These are phyloP conservation scores for Letharia columbiana DNA, from an alignment of 495 filamentous ascomycete species.

Conservation along the genomic window DNA sequence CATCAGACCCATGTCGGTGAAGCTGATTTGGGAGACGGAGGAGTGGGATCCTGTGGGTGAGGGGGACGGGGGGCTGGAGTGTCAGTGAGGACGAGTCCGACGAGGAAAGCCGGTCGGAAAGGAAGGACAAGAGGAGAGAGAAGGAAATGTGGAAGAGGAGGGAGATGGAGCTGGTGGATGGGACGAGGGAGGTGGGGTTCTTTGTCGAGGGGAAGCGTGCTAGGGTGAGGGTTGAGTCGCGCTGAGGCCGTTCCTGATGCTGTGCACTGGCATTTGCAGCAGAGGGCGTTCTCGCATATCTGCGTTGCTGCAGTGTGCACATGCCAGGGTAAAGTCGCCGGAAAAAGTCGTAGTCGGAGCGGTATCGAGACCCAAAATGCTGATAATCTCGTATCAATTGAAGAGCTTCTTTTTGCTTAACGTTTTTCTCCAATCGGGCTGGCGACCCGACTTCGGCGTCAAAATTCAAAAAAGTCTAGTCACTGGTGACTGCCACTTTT, in stretches of 20 bases:
- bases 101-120: slow-evolving; percentile 22
- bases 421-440: too few species aligned
- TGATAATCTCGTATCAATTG: too few species aligned
- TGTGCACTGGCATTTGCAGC: too few species aligned
- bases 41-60: slow-evolving; percentile 68
- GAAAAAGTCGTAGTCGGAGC: too few species aligned
- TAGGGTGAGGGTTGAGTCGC: slow-evolving; percentile 57
- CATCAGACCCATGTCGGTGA: slow-evolving; percentile 51
- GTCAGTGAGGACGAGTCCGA: slow-evolving; percentile 47
- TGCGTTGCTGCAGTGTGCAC: too few species aligned
- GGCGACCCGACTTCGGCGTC: too few species aligned
- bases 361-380: too few species aligned
- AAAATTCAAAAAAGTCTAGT: too few species aligned
- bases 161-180: slow-evolving; percentile 74
- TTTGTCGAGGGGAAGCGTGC: slow-evolving; percentile 66
- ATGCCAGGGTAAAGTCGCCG: too few species aligned
- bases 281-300: too few species aligned
- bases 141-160: slow-evolving; percentile 53
- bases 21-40: slow-evolving; percentile 71
- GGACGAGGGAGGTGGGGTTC: slow-evolving; percentile 71
- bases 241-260: not conserved
- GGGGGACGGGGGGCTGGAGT: slow-evolving; percentile 40
- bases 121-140: slow-evolving; percentile 18
- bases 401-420: too few species aligned
- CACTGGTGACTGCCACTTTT: too few species aligned